Evolutionary conservation across 306 rosid species (phyloP).

Genomic region (Casuarina cunninghamiana): DNA sequence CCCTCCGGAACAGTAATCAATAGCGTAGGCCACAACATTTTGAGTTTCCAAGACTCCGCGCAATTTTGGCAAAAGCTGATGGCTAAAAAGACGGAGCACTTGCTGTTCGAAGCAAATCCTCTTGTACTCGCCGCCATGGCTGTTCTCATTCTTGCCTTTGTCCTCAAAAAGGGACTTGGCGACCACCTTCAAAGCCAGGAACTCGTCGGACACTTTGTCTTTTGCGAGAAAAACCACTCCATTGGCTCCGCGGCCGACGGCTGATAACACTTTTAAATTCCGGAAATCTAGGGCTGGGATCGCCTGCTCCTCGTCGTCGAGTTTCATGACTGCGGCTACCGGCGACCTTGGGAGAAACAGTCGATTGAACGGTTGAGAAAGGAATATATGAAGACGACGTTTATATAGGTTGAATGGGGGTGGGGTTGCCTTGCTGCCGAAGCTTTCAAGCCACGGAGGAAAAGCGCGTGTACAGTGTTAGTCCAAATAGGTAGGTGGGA

Average conservation of each 20-base stretch:
- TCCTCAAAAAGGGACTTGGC: slow-evolving; percentile 57
- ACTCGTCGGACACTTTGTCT: slow-evolving; percentile 22
- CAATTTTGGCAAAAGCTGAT: slow-evolving; percentile 66
- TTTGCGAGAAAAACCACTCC: slow-evolving; percentile 79
- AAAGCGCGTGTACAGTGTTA: neutral
- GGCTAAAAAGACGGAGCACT: slow-evolving; percentile 59
- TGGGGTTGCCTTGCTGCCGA: slow-evolving; percentile 21
- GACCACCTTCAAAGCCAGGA: slow-evolving; percentile 70
- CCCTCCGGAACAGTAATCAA: slow-evolving; percentile 83
- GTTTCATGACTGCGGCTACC: slow-evolving; percentile 34
- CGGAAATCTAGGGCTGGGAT: slow-evolving; percentile 38
- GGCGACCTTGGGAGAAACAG: neutral
- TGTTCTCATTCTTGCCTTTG: slow-evolving; percentile 27
- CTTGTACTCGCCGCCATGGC: slow-evolving; percentile 35
- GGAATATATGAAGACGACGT: neutral
- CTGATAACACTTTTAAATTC: slow-evolving; percentile 51
- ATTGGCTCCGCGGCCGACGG: slow-evolving; percentile 94
- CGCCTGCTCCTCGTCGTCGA: neutral
- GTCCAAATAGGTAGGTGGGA: neutral
- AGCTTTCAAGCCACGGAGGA: neutral
- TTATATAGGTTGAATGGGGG: neutral
- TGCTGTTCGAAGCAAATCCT: slow-evolving; percentile 74
- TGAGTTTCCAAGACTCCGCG: slow-evolving; percentile 62
- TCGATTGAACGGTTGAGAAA: neutral
- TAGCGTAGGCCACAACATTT: slow-evolving; percentile 59